Percentiles rank a stretch among this genome's conserved stretches.
Conservation (phyloP, 2,329 filamentous ascomycete genomes). For the Byssochlamys sp. region DNA sequence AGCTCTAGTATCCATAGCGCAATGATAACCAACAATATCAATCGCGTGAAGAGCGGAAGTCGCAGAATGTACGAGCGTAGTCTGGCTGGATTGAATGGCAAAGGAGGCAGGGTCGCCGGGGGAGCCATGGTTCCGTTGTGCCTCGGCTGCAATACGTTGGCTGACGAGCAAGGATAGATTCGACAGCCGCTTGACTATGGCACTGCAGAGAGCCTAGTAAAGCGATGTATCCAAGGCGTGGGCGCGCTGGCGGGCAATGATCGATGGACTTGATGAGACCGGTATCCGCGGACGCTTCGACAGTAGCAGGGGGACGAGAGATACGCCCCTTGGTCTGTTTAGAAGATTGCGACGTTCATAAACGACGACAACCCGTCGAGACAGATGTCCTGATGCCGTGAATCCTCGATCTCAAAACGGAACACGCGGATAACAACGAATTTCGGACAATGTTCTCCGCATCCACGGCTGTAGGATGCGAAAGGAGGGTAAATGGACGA, state of each 20-base stretch:
- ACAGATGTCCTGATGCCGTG: background rate
- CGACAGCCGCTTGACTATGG: background rate
- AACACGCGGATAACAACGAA: background rate
- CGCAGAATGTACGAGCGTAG: slow-evolving; percentile 73
- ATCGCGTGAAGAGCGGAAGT: slow-evolving; percentile 77
- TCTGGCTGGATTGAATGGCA: slow-evolving; percentile 60
- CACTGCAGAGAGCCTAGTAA: background rate
- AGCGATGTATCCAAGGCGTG: background rate
- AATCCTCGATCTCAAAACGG: background rate
- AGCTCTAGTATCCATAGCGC: slow-evolving; percentile 60
- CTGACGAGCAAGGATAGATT: background rate
- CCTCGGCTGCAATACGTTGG: background rate
- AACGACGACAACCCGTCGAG: background rate
- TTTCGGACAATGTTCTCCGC: background rate
- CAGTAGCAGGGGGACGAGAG: background rate
- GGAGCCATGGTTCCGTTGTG: slow-evolving; percentile 31
- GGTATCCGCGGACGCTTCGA: background rate
- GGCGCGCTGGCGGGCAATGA: background rate
- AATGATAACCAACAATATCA: slow-evolving; percentile 57
- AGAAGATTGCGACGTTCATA: background rate
- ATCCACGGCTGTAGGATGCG: background rate
- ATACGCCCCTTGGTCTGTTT: background rate
- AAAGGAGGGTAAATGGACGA: background rate
- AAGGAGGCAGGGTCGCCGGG: slow-evolving; percentile 39
- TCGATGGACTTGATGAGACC: background rate